phyloP scores from a whole-genome alignment of 2,329 filamentous ascomycete genomes.

The Monilinia fructicola region DNA sequence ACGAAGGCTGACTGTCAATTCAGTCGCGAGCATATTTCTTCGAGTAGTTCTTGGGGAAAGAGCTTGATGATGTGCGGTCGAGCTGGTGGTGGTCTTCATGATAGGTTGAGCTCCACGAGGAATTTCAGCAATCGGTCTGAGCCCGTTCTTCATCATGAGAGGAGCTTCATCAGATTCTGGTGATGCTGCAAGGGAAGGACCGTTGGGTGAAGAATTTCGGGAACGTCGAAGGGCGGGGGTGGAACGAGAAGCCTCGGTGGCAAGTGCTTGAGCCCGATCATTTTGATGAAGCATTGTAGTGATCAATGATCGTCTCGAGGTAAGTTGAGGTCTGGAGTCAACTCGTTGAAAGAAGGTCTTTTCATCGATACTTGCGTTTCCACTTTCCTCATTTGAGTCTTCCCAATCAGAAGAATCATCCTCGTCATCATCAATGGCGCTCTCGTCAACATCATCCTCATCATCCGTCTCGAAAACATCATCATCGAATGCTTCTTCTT shows the following conservation, averaged over 20 bases:
- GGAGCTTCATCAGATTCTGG: slow-evolving; percentile 46
- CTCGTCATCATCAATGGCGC: slow-evolving; percentile 72
- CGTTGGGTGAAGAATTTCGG: slow-evolving; percentile 68
- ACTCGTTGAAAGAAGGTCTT: slow-evolving; percentile 84
- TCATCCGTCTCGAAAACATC: slow-evolving; percentile 62
- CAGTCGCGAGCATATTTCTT: slow-evolving; percentile 91
- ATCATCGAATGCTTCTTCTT: slow-evolving; percentile 51
- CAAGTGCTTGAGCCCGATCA: slow-evolving; percentile 68
- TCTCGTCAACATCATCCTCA: slow-evolving; percentile 73
- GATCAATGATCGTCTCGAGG: slow-evolving; percentile 82
- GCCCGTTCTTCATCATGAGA: slow-evolving; percentile 57
- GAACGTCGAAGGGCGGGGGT: slow-evolving; percentile 56
- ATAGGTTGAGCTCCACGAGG: slow-evolving; percentile 71
- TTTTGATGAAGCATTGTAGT: slow-evolving; percentile 85
- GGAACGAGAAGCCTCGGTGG: slow-evolving; percentile 57
- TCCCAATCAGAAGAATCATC: slow-evolving; percentile 60
- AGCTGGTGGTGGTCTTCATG: slow-evolving; percentile 66
- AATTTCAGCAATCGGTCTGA: slow-evolving; percentile 47
- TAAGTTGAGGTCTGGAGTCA: slow-evolving; percentile 80
- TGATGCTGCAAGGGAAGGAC: slow-evolving; percentile 58
- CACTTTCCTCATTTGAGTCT: slow-evolving; percentile 75
- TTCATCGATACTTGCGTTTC: slow-evolving; percentile 78
- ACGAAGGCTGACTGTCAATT: slow-evolving; percentile 88
- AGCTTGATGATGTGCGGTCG: slow-evolving; percentile 62
- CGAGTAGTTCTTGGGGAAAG: slow-evolving; percentile 89